Base-by-base conservation (phyloP, 2,329 filamentous ascomycete genomes). In the Clarireedia homoeocarpa region DNA sequence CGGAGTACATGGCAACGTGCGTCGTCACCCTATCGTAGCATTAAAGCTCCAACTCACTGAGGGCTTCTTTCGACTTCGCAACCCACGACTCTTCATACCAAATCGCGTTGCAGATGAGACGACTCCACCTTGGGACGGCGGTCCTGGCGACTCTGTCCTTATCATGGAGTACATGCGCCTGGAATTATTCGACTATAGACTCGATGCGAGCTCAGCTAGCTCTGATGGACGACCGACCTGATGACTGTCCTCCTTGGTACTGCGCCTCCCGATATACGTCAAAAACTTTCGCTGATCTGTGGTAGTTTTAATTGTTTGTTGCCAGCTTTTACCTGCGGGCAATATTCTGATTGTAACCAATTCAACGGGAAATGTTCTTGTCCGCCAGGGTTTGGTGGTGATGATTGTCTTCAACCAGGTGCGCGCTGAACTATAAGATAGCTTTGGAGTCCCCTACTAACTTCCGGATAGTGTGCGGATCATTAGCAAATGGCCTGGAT, bases 271-370 rank as follows among this genome's bases (percentile, higher is more conserved):
- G 14, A 27, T 50, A 14, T 44, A 38, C 34, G 17, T 44, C 46
- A 44, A 36, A 15, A 26, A 15, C 6, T 12, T 17, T 51, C 20
- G 10, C 59, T 67, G 51, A 67, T 51, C 27, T 39, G 2, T 47
- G 7, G 39, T 62, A 92, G 94, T 77, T 99, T 99, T 80, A 97
- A 99, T 81, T 99, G 94, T 75, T 88, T 96, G 57, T 82, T 99
- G 15, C 91, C 94, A 27, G 89, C 89, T 60, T 95, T 96, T 71
- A 85, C 84, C 60, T 99, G 94, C 72, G 84, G 89, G 60, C 94
- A 99, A 73, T 99, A 88, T 70, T 88, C 91, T 38, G 79, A 84
- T 36, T 99, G 94, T 72, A 95, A 94, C 71, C 83, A 86, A 67
- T 91, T 84, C 67, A 95, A 90, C 66, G 94, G 94, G 50, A 91